Base-by-base conservation (phyloP, 345 rosid species). In the Trapa bicornis region DNA sequence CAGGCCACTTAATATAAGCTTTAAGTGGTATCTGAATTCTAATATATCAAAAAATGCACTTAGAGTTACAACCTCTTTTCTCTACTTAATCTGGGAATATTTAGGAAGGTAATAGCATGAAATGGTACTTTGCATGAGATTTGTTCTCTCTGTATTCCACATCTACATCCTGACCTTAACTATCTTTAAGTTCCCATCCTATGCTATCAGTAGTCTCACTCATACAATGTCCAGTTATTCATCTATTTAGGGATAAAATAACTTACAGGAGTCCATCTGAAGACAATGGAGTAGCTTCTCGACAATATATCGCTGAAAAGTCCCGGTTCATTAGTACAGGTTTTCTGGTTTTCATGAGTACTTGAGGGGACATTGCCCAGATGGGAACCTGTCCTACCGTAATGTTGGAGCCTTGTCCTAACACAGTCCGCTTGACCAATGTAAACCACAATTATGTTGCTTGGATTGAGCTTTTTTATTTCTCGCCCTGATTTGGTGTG, bases 341-440 rank as follows among this genome's bases (percentile, higher is more conserved):
- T 57, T 2, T 17, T 53, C 64, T 76, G 69, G 63, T 37, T 63
- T 29, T 42, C 22, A 6, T 68, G 41, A 36, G 68, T 72, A 72
- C 6, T 62, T 53, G 70, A 62, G 67, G 16, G 45, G 47, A 68
- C 64, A 38, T 70, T 80, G 66, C 81, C 78, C 80, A 92, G 65
- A 84, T 92, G 98, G 79, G 96, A 79, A 39, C 91, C 96, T 4
- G 84, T 81, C 47, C 96, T 85, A 35, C 96, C 98, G 70, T 92
- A 89, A 39, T 74, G 54, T 79, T 92, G 98, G 38, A 92, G 91
- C 42, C 96, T 76, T 54, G 83, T 79, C 73, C 91, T 82, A 14
- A 92, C 96, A 73, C 67, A 85, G 37, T 92, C 98, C 33, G 96
- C 91, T 80, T 89, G 86, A n/a, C 98, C 98, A 37, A 92, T 75